Conservation (phyloP, 2,329 filamentous ascomycete genomes). For the Tolypocladium sp. region DNA sequence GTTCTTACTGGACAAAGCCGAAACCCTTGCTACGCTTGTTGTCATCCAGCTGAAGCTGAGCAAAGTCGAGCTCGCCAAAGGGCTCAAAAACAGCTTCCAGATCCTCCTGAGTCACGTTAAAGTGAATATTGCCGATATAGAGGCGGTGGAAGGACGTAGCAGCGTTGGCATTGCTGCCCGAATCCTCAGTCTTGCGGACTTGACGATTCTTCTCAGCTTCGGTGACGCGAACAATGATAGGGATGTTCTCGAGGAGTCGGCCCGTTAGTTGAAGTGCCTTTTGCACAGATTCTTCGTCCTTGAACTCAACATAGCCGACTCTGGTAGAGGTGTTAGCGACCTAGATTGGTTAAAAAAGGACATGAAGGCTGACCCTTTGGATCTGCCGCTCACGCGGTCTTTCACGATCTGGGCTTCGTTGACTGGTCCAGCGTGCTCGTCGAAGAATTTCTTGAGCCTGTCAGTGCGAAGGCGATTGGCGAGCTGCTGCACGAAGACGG, state of each 20-base stretch:
- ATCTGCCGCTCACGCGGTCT: slow-evolving; percentile 90
- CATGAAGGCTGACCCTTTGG: slow-evolving; percentile 69
- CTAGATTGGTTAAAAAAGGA: background rate
- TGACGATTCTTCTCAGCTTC: slow-evolving; percentile 99
- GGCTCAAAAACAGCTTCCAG: slow-evolving; percentile 94
- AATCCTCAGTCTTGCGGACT: slow-evolving; percentile 70
- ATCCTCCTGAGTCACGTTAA: slow-evolving; percentile 96
- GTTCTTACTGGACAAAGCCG: slow-evolving; percentile 92
- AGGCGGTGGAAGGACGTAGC: slow-evolving; percentile 93
- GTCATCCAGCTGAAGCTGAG: slow-evolving; percentile 95
- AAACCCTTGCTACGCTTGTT: slow-evolving; percentile 85
- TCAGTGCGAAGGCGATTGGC: slow-evolving; percentile 86
- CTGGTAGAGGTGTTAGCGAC: slow-evolving; percentile 41
- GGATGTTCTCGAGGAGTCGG: slow-evolving; percentile 96
- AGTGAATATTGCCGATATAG: slow-evolving; percentile 98
- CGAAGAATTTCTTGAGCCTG: slow-evolving; percentile 90
- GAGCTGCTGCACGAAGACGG: slow-evolving; percentile 97
- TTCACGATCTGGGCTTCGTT: slow-evolving; percentile 98
- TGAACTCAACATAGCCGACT: slow-evolving; percentile 99
- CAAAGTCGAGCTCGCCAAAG: slow-evolving; percentile 95
- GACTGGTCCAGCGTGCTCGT: slow-evolving; percentile 87
- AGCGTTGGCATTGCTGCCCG: slow-evolving; percentile 65
- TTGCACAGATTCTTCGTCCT: slow-evolving; percentile 85
- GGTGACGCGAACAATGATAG: slow-evolving; percentile 95
- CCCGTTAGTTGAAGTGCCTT: slow-evolving; percentile 96